These are phyloP conservation scores for Triticum dicoccoides DNA, from an alignment of 176 grass and related monocot genomes.

Conservation along the genomic window DNA sequence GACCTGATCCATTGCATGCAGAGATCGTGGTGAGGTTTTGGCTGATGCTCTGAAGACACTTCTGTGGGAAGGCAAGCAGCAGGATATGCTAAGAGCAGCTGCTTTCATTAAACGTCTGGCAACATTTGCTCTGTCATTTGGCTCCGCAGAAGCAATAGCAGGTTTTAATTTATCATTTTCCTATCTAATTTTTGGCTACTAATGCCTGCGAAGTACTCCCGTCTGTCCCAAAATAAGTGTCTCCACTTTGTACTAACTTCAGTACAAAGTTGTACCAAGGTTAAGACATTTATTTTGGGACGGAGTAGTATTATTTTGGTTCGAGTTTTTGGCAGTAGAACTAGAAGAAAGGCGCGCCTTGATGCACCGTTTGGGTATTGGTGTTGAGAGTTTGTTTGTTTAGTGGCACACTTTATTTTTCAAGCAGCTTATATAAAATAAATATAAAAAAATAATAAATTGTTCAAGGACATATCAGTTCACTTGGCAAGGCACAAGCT, in stretches of 20 bases:
- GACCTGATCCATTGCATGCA: conserved; percentile 30
- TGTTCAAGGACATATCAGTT: too few species aligned
- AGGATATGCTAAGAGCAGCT: conserved; percentile 85
- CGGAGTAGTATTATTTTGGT: too few species aligned
- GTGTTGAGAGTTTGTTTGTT: not conserved
- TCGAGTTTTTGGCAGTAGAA: too few species aligned
- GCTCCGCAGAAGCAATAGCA: conserved; percentile 79
- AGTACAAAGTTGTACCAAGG: too few species aligned
- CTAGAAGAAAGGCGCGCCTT: too few species aligned
- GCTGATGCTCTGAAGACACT: conserved; percentile 90
- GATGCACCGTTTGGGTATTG: not conserved
- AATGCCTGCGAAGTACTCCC: not conserved
- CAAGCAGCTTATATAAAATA: not conserved
- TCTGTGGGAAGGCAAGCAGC: conserved; percentile 89
- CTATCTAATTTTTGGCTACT: conserved; percentile 5
- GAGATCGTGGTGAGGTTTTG: conserved; percentile 79
- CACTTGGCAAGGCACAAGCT: too few species aligned
- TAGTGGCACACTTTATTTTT: not conserved
- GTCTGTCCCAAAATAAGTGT: too few species aligned
- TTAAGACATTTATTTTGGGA: too few species aligned
- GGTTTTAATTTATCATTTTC: conserved; percentile 29
- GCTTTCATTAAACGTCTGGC: conserved; percentile 94
- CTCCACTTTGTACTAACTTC: too few species aligned
- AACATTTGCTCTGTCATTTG: conserved; percentile 84
- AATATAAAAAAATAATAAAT: too few species aligned